Base-by-base conservation (phyloP, 805 yeast species). In the Lachancea cidri region DNA sequence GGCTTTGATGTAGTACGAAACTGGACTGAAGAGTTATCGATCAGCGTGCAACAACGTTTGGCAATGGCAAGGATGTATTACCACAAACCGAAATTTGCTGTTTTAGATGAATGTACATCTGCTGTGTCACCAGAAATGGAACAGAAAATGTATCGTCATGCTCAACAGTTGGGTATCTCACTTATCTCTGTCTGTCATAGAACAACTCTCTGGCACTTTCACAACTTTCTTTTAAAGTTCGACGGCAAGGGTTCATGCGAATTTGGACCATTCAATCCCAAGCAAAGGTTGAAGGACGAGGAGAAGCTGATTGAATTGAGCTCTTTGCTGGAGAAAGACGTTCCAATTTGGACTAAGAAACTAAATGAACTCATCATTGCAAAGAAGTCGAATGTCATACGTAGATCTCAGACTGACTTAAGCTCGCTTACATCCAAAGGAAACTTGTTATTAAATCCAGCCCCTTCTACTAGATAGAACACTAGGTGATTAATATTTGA, bases 41-140 rank as follows among this genome's bases (percentile, higher is more conserved):
- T 82, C 48, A 97, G 98, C 19, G 94, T 89, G 17, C 96, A 89
- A 62, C 97, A 89, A 61, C 71, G 96, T 52, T 71, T 89, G 48
- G 96, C 96, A 11, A 82, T 91, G 84, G 96, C 95, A 2, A 74
- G 97, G 54, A 71, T 89, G 63, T 89, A 85, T 58, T 89, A 88
- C 58, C 96, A 89, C 62, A 74, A 75, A 54, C 98, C 98, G 2
- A 83, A 79, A 61, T 89, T 88, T 71, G 98, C 98, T 0, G 95
- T 89, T 18, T 69, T 89, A 49, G 98, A 89, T 65, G 98, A 89
- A 67, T 89, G 96, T 63, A 89, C 98, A 1, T 86, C 96, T 3
- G 91, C 95, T 1, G 95, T 89, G 2, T 81, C 96, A 0, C 86
- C 93, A 8, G 85, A 83, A 45, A 82, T 88, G 78, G 98, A 89